Percentiles rank a stretch among this genome's conserved stretches.
Evolutionary conservation across 371 early-diverging fungal species (phyloP).

Genomic region (Mortierella sp.): DNA sequence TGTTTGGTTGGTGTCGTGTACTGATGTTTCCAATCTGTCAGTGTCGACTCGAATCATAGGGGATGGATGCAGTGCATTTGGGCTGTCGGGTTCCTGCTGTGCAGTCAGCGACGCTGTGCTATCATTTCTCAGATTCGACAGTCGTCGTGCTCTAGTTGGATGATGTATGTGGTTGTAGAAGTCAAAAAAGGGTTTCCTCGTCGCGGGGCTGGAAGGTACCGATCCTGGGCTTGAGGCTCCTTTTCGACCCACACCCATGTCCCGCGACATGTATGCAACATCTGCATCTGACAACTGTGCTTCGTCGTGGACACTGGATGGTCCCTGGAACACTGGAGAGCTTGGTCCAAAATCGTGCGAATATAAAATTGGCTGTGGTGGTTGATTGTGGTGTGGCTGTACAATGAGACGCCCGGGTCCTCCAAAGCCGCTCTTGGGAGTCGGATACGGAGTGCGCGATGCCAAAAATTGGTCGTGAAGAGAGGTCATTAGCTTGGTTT

Average conservation of each 20-base stretch:
- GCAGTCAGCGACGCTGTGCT: conserved; percentile 19
- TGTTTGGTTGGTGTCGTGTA: not conserved
- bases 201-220: conserved; percentile 14
- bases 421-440: conserved; percentile 29
- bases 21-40: not conserved
- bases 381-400: conserved; percentile 1
- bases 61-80: not conserved
- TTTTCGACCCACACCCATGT: conserved; percentile 46
- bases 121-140: conserved; percentile 36
- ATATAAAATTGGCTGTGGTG: conserved; percentile 3
- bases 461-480: conserved; percentile 5
- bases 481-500: not conserved
- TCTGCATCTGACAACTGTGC: conserved; percentile 50
- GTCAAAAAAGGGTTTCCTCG: conserved; percentile 14
- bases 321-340: conserved; percentile 50
- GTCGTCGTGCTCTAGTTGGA: conserved; percentile 1
- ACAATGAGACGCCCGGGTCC: conserved; percentile 11
- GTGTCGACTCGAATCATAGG: not conserved
- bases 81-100: conserved; percentile 6
- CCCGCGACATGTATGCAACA: conserved; percentile 48
- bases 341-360: conserved; percentile 30
- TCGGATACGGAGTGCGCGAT: conserved; percentile 35
- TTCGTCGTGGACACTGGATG: conserved; percentile 33
- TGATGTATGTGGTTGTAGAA: conserved; percentile 32
- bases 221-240: conserved; percentile 13